Base-by-base conservation (phyloP, 257 asterid genomes). In the Marsdenia floribunda region DNA sequence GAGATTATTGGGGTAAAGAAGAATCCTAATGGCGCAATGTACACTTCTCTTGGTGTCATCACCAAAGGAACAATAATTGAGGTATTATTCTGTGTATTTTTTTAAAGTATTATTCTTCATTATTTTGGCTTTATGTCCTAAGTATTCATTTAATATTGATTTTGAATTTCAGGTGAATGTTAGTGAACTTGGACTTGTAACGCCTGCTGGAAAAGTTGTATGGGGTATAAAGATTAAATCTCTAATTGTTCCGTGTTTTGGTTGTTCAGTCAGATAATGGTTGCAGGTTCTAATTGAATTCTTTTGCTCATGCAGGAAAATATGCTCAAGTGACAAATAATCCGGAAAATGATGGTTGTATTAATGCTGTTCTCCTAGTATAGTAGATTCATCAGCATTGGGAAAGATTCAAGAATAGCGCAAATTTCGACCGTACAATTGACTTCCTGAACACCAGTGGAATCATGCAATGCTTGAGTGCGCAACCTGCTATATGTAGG, bases 301-400 rank as follows among this genome's bases (percentile, higher is more conserved):
- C 52, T 0, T 58, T 24, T 22, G 33, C 58, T 40, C 61, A 65
- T 85, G 89, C 97, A 94, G 98, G 98, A 55, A 94, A 94, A 70
- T 91, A 94, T 76, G 98, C 97, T 0, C 98, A 94, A 76, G 97
- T 94, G 76, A 94, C 97, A 0, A 94, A 94, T 81, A 94, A 94
- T 80, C 98, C 98, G 22, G 98, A 91, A 81, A 94, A 94, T 50
- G 98, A 94, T 79, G 98, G 98, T 49, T 94, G 98, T 71, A 90
- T 94, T 80, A 91, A 94, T 65, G 98, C 86, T 19, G 97, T 94
- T 74, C 86, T 94, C 77, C 93, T 94, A 57, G 98, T 94, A 70
- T 94, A 90, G 80, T 59, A 10, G 16, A 19, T 59, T 3, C 22
- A 47, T 6, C 38, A 46, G 38, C 37, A 44, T 37, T 12, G n/a